Percentiles rank a stretch among this genome's conserved stretches.
These are phyloP conservation scores for Globisporangium apiculatum DNA, from an alignment of 352 stramenopile genomes.

Conservation along the genomic window DNA sequence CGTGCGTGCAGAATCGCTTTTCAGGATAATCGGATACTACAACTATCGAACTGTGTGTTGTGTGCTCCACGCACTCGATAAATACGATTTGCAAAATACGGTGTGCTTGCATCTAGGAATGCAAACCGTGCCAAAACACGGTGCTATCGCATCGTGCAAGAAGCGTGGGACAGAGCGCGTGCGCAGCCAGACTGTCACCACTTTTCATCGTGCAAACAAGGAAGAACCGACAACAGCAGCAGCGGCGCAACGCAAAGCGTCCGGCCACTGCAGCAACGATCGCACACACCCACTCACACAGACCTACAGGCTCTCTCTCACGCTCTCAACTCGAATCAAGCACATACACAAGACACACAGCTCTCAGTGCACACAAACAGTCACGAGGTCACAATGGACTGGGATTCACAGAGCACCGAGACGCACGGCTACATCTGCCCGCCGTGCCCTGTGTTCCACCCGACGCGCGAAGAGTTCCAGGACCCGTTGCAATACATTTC, in stretches of 20 bases:
- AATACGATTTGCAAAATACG: too few species aligned
- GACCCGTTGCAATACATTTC: constrained; percentile 92
- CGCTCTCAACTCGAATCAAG: background rate
- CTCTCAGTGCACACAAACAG: background rate
- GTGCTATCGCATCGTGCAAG: too few species aligned
- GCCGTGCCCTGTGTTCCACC: constrained; percentile 82
- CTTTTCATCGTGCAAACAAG: background rate
- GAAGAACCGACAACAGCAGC: background rate
- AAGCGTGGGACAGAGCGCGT: too few species aligned
- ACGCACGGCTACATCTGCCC: constrained; percentile 77
- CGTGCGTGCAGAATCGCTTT: too few species aligned
- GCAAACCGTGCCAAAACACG: too few species aligned
- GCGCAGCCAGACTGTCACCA: background rate
- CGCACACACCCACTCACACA: too few species aligned
- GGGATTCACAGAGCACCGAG: constrained; percentile 42
- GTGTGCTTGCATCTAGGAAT: too few species aligned
- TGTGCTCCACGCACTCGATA: too few species aligned
- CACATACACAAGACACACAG: background rate
- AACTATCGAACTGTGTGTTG: too few species aligned
- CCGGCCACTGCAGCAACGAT: too few species aligned
- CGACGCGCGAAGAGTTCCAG: constrained; percentile 81
- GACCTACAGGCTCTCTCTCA: background rate
- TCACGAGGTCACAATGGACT: constrained; percentile 38
- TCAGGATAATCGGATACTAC: too few species aligned
- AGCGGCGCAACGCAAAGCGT: too few species aligned